These are phyloP conservation scores for Salinomyces thailandicus DNA, from an alignment of 2,329 filamentous ascomycete genomes.

Conservation along the genomic window DNA sequence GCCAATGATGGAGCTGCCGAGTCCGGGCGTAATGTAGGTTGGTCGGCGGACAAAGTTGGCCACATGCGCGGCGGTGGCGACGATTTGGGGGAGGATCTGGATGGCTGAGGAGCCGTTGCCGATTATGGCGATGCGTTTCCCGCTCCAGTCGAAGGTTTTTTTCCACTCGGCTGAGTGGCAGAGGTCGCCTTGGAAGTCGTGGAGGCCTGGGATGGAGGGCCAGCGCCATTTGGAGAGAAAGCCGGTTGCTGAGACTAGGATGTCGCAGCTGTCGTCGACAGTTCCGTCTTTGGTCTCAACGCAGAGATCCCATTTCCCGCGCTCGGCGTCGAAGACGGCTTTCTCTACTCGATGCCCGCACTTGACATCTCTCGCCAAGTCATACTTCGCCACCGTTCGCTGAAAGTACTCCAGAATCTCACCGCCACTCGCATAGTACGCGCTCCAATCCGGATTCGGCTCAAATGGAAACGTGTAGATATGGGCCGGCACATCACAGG, in stretches of 20 bases:
- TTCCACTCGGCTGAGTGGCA: slow-evolving; percentile 28
- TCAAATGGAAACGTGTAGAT: slow-evolving; percentile 28
- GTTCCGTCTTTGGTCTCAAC: slow-evolving; percentile 20
- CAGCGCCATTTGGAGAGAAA: slow-evolving; percentile 23
- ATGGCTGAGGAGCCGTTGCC: slow-evolving; percentile 29
- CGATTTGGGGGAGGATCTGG: slow-evolving; percentile 29
- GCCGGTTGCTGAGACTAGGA: slow-evolving; percentile 24
- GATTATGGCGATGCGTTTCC: slow-evolving; percentile 23
- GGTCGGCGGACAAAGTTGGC: slow-evolving; percentile 28
- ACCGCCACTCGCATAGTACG: slow-evolving; percentile 29
- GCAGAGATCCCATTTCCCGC: slow-evolving; percentile 28
- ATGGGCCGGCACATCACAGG: slow-evolving; percentile 31
- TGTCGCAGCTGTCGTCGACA: slow-evolving; percentile 25
- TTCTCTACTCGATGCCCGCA: slow-evolving; percentile 28
- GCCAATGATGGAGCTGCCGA: slow-evolving; percentile 19
- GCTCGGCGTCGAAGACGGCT: slow-evolving; percentile 29
- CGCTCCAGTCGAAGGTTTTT: slow-evolving; percentile 17
- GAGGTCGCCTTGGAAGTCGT: slow-evolving; percentile 26
- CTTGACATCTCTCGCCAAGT: slow-evolving; percentile 29
- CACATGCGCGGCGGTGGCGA: slow-evolving; percentile 24
- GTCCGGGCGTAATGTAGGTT: slow-evolving; percentile 28
- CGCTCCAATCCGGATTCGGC: slow-evolving; percentile 16
- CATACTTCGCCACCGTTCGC: slow-evolving; percentile 28
- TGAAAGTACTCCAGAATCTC: slow-evolving; percentile 36
- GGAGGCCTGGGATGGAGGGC: slow-evolving; percentile 26